Conservation (phyloP, 2,329 filamentous ascomycete species). For the Aureobasidium vineae region DNA sequence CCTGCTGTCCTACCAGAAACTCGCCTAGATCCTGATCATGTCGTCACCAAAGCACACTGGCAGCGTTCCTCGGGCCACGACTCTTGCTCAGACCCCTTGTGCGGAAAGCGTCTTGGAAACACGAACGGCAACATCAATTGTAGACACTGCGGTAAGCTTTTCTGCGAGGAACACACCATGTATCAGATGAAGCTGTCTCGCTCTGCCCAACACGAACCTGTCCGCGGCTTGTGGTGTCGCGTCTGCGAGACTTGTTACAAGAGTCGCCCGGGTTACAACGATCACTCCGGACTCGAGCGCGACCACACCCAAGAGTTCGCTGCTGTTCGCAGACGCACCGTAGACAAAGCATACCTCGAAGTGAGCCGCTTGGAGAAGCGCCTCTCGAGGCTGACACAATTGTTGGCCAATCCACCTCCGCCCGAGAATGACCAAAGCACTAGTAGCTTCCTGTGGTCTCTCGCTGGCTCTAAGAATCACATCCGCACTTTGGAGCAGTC, state of each 20-base stretch:
- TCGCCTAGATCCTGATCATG: conserved; percentile 75
- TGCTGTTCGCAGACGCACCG: conserved; percentile 67
- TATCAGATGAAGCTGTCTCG: conserved; percentile 98
- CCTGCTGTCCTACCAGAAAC: conserved; percentile 31
- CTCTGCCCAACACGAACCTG: conserved; percentile 83
- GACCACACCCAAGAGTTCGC: conserved; percentile 73
- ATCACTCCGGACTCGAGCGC: conserved; percentile 60
- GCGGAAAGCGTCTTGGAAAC: conserved; percentile 73
- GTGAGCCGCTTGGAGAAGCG: conserved; percentile 88
- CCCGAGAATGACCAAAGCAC: conserved; percentile 55
- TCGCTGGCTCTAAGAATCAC: conserved; percentile 60
- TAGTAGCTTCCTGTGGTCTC: conserved; percentile 56
- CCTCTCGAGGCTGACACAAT: conserved; percentile 80
- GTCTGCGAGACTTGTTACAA: conserved; percentile 99
- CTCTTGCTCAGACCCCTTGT: conserved; percentile 81
- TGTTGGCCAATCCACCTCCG: conserved; percentile 72
- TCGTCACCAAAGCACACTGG: conserved; percentile 88
- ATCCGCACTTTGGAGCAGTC: conserved; percentile 80
- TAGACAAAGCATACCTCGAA: conserved; percentile 84
- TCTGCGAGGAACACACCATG: conserved; percentile 98
- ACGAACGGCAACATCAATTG: conserved; percentile 88
- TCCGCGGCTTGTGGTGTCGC: conserved; percentile 86
- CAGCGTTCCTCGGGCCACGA: conserved; percentile 73
- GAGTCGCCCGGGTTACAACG: conserved; percentile 91
- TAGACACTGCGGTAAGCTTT: conserved; percentile 85